Base-by-base conservation (phyloP, 345 rosid species). In the Trapa incisa region DNA sequence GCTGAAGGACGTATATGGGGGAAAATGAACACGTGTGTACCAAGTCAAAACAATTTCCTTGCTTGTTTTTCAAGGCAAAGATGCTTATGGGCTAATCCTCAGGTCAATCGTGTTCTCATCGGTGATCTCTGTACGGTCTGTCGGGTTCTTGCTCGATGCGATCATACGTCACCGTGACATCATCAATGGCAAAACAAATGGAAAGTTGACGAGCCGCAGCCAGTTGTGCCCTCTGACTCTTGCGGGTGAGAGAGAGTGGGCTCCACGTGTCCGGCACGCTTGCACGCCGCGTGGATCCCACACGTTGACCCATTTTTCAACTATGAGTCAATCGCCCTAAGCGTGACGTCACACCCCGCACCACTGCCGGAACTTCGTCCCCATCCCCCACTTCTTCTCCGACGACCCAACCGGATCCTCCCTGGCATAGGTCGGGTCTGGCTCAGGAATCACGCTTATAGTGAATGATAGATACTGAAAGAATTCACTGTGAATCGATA, bases 261-360 rank as follows among this genome's bases (percentile, higher is more conserved):
- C 14, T 78, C 88, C 82, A 73, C 3, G 2, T 76, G 84, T 84
- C 84, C 68, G 64, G 81, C 86, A 86, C 86, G 91, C 91, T 75
- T 77, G 88, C 85, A 80, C 85, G 82, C 80, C 80, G 80, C 69
- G 75, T 78, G 85, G 88, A 68, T 64, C 86, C 91, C 79, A 56
- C 37, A 15, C 66, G 79, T 83, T 85, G 87, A 85, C 90, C 37
- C 1, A 0, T 0, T 5, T 38, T 38, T 56, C 70, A 64, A 61
- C 63, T 15, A 38, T 37, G 37, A 17, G 37, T 58, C 54, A 57
- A 69, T 32, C 64, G 6, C 43, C 71, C 65, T 58, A 50, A 70
- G 65, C 77, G 57, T 38, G 80, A 72, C 80, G 79, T 50, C 71
- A 77, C 61, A 36, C 69, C 11, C 7, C 70, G 71, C 75, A 3